Conservation (phyloP, 2,329 filamentous ascomycete species). For the Scleromitrula shiraiana region DNA sequence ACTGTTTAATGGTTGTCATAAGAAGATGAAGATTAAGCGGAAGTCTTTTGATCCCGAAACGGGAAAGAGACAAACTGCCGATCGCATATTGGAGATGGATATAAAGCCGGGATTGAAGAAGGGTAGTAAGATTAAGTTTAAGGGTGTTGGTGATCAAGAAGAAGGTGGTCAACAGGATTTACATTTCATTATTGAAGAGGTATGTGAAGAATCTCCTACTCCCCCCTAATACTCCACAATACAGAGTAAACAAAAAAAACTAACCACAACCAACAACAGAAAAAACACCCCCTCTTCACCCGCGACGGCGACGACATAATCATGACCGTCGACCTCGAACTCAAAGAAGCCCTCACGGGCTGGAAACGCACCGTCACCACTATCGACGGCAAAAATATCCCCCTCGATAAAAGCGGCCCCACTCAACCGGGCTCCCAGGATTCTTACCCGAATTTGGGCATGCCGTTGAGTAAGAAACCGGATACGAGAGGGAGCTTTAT, state of each 20-base stretch:
- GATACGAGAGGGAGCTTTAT: slow-evolving; percentile 79
- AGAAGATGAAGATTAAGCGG: slow-evolving; percentile 97
- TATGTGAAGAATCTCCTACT: slow-evolving; percentile 39
- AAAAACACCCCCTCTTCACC: slow-evolving; percentile 75
- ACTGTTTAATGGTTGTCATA: slow-evolving; percentile 75
- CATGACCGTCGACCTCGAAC: slow-evolving; percentile 67
- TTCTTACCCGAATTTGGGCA: slow-evolving; percentile 75
- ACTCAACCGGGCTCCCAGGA: slow-evolving; percentile 80
- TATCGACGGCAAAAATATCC: slow-evolving; percentile 83
- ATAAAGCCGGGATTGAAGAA: slow-evolving; percentile 96
- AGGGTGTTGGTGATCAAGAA: slow-evolving; percentile 94
- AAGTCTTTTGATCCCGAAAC: slow-evolving; percentile 80
- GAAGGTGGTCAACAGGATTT: slow-evolving; percentile 93
- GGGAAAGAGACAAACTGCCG: slow-evolving; percentile 77
- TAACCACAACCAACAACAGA: too few relatives aligned
- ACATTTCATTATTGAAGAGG: slow-evolving; percentile 91
- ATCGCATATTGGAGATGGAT: slow-evolving; percentile 86
- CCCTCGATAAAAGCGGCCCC: slow-evolving; percentile 70
- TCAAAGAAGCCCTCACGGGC: slow-evolving; percentile 91
- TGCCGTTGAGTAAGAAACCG: slow-evolving; percentile 90
- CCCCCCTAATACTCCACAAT: too few relatives aligned
- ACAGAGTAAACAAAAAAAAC: too few relatives aligned
- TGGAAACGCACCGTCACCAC: slow-evolving; percentile 90
- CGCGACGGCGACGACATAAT: slow-evolving; percentile 85
- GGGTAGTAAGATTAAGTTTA: slow-evolving; percentile 97